Base-by-base conservation (phyloP, 331 rosid genomes). In the Quercus tomentella region DNA sequence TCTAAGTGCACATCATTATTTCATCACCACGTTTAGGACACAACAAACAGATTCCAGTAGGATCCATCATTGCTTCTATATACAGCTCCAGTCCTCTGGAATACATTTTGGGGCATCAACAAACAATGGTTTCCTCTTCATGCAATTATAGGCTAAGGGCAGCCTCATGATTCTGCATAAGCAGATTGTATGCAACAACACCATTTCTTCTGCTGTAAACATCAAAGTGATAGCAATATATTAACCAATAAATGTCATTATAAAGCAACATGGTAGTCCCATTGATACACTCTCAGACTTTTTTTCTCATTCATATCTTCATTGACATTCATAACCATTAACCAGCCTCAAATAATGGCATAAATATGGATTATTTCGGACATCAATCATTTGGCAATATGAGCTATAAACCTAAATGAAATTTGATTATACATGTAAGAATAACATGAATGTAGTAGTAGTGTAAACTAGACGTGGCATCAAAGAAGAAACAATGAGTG, bases 1-100 rank as follows among this genome's bases (percentile, higher is more conserved):
- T 80, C 77, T 26, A 76, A 43, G 74, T 43, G 58, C 80, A 77
- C 31, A 70, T 58, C 56, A 75, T 52, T 33, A 5, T 33, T 33
- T 33, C 37, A 33, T 33, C 52, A 71, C 65, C 75, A 78, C 67
- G 57, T 78, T 68, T 69, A 26, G 30, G 30, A 26, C 30, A 26
- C 30, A 26, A 26, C 30, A 26, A 26, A 26, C 30, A 2, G 30
- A 26, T 26, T 26, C 30, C 30, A 26, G 30, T 26, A 26, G 30
- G 30, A 26, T 26, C 30, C 30, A 26, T 26, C 30, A 26, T 26
- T 26, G 30, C 30, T 26, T 26, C 30, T 26, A 3, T 26, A 26
- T 26, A 26, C 30, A 26, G 30, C 30, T 26, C 30, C 30, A 26
- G 30, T 26, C 30, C 30, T 26, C 30, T 2, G 4, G 30, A 26